Percentiles rank a stretch among this genome's conserved stretches.
These are phyloP conservation scores for Neodidymelliopsis sp. DNA, from an alignment of 2,329 filamentous ascomycete species.

Conservation along the genomic window DNA sequence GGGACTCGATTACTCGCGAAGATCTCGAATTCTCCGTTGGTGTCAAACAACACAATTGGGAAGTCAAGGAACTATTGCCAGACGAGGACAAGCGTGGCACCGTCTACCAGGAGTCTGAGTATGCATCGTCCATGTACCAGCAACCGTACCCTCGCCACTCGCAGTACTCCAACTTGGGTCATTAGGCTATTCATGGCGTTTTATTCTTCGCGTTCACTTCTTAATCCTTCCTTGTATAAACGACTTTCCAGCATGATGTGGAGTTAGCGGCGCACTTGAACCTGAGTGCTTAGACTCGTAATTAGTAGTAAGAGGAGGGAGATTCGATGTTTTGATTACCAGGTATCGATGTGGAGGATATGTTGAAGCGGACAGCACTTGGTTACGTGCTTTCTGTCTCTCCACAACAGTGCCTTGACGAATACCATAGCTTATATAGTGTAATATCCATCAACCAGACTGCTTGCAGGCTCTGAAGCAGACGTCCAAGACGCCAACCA, in stretches of 20 bases:
- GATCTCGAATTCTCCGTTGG: constrained; percentile 98
- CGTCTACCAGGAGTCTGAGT: constrained; percentile 72
- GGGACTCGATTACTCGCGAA: constrained; percentile 98
- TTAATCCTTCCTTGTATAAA: constrained; percentile 9
- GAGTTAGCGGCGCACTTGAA: constrained; percentile 4
- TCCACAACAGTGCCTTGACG: constrained; percentile 3
- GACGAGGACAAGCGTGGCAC: constrained; percentile 83
- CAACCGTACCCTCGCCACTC: constrained; percentile 42
- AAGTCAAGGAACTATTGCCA: constrained; percentile 85
- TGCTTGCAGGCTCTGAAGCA: no score
- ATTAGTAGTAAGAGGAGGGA: constrained; percentile 3
- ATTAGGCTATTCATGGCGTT: constrained; percentile 23
- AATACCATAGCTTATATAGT: constrained; percentile 25
- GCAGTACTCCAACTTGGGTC: constrained; percentile 46
- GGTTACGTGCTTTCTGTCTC: not conserved
- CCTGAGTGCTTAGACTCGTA: constrained; percentile 5
- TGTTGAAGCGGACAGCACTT: not conserved
- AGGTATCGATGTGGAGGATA: not conserved
- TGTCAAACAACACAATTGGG: constrained; percentile 95
- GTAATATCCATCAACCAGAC: constrained; percentile 8
- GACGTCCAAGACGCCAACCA: no score
- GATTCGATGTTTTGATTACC: not conserved
- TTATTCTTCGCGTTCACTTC: constrained; percentile 14
- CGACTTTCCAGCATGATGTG: not conserved
- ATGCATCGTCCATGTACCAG: constrained; percentile 58